These are phyloP conservation scores for Cyberlindnera lachancei DNA, from an alignment of 805 yeast species.

Conservation along the genomic window DNA sequence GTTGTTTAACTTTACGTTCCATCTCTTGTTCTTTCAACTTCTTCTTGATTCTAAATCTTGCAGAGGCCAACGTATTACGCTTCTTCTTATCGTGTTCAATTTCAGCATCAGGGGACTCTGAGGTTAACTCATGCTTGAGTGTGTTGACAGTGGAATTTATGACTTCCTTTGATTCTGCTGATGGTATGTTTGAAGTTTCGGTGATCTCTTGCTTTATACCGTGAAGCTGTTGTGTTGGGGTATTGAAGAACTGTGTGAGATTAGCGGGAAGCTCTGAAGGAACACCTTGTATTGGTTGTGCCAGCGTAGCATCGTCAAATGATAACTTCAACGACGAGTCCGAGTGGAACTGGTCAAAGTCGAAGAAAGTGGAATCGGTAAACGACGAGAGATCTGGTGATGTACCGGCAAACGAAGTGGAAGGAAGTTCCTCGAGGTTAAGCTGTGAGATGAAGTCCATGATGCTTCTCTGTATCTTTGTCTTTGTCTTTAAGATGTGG, in stretches of 20 bases:
- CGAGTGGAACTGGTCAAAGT: conserved; percentile 18
- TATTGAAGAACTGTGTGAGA: not conserved
- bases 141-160: not conserved
- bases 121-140: not conserved
- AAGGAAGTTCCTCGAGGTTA: conserved; percentile 9
- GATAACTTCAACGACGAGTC: conserved; percentile 8
- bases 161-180: no score
- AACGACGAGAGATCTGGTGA: conserved; percentile 13
- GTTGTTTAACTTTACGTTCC: conserved; percentile 38
- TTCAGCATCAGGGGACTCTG: not conserved
- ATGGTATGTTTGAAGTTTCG: no score
- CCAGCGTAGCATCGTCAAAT: not conserved
- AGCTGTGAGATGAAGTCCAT: conserved; percentile 14
- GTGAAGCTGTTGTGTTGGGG: not conserved
- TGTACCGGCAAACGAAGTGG: conserved; percentile 1
- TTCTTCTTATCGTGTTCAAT: conserved; percentile 32
- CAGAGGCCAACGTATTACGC: conserved; percentile 59
- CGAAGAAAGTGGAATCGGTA: conserved; percentile 17
- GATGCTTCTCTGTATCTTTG: no score
- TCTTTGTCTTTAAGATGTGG: no score
- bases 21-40: conserved; percentile 52
- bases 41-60: conserved; percentile 56
- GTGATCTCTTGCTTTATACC: no score
- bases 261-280: conserved; percentile 1
- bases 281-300: not conserved